These are phyloP conservation scores for Leucocoprinus leucothites DNA, from an alignment of 768 basidiomycete genomes.

Conservation along the genomic window DNA sequence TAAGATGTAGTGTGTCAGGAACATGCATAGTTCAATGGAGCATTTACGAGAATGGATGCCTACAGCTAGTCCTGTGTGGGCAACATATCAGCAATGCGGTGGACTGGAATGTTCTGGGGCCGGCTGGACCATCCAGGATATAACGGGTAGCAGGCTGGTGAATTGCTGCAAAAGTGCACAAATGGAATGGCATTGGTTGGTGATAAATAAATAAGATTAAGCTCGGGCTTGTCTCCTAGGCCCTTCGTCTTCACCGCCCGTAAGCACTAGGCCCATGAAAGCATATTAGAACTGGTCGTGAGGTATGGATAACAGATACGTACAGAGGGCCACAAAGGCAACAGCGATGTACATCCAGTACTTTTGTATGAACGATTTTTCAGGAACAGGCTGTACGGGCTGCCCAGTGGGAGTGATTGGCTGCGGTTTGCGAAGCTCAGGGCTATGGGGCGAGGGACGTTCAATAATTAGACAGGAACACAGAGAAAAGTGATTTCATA, in stretches of 20 bases:
- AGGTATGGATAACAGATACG: constrained; percentile 23
- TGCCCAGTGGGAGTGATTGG: constrained; percentile 65
- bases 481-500: constrained; percentile 27
- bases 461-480: constrained; percentile 2
- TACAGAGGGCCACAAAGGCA: constrained; percentile 55
- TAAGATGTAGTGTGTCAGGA: constrained; percentile 17
- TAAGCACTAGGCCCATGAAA: constrained; percentile 20
- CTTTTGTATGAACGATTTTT: constrained; percentile 83
- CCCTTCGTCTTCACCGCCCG: constrained; percentile 34
- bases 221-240: constrained; percentile 9
- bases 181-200: neutral
- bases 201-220: constrained; percentile 5
- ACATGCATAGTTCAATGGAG: neutral
- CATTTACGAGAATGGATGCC: too few species aligned
- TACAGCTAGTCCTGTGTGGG: neutral
- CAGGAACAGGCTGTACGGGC: constrained; percentile 53
- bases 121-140: neutral
- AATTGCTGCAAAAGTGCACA: neutral
- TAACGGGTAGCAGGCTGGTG: too few species aligned
- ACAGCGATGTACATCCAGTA: constrained; percentile 86
- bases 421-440: constrained; percentile 65
- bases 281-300: neutral
- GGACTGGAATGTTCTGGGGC: neutral
- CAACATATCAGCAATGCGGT: neutral
- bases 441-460: constrained; percentile 37